Base-by-base conservation (phyloP, 768 basidiomycete species). In the Termitomyces sp. region DNA sequence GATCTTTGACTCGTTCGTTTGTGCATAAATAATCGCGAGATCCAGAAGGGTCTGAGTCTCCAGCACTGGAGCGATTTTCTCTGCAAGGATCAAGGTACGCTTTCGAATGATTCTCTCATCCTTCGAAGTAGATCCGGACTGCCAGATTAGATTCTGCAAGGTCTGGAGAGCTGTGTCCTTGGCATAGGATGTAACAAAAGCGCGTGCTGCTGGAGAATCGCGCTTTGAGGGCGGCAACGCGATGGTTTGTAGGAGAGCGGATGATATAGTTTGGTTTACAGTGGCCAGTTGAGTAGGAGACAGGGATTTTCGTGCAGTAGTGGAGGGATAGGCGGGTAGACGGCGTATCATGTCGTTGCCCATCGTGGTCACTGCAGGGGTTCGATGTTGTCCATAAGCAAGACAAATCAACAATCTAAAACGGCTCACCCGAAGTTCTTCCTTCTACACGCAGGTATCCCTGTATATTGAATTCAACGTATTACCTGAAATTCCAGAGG, bases 81-180 rank as follows among this genome's bases (percentile, higher is more conserved):
- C 83, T 0, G 88, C 82, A 5, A 92, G 80, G 6, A 80, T 66
- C 8, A 92, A 73, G 0, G 81, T 78, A 37, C 77, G 74, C 48
- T 79, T 77, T 20, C 74, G 76, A 51, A 91, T 82, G 15, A 72
- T 64, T 45, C 72, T 76, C 46, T 86, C 81, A 11, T 78, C 72
- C 38, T 71, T 72, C 1, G 79, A 74, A 5, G 69, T 62, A 5
- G 66, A 62, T 31, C 62, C 37, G 4, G 69, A 63, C 8, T 74
- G 76, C 89, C 89, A 91, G 62, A 91, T 85, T 40, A 91, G 74
- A 9, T 73, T 64, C 50, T 87, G 78, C 1, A 91, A 76, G 7
- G 66, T 67, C 43, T 81, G 79, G 31, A 80, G 75, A 9, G 89
- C 87, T 1, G 72, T 71, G 65, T 90, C 85, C 60, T 78, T 77